Percentiles rank a stretch among this genome's conserved stretches.
Conservation (phyloP, 495 filamentous ascomycete species). For the Choiromyces venosus region DNA sequence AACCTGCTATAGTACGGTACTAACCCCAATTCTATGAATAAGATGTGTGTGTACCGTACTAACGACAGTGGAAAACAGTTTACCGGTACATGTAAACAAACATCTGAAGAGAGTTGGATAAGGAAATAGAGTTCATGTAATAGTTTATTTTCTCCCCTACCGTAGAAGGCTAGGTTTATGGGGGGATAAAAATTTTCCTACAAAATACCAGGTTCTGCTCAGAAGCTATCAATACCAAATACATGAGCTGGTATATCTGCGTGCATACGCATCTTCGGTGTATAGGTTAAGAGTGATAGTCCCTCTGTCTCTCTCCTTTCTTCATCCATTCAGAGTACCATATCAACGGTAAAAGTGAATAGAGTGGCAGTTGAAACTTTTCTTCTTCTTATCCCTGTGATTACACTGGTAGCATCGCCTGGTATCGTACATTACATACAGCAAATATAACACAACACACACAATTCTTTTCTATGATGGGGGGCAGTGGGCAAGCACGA, state of each 20-base stretch:
- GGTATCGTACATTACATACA: constrained; percentile 42
- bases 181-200: too few relatives aligned
- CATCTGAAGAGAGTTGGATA: neutral
- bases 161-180: neutral
- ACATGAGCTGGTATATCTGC: neutral
- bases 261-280: neutral
- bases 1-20: constrained; percentile 11
- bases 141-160: neutral
- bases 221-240: neutral
- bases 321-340: neutral
- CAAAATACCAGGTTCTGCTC: neutral
- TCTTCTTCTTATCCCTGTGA: constrained; percentile 18
- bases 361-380: constrained; percentile 19
- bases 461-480: constrained; percentile 14
- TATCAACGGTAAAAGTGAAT: neutral
- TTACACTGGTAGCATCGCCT: constrained; percentile 40
- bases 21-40: constrained; percentile 24
- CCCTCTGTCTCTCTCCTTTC: neutral
- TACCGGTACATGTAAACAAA: neutral
- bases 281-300: neutral
- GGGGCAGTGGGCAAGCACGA: constrained; percentile 5
- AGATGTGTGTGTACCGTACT: neutral
- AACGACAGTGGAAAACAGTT: neutral
- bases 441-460: constrained; percentile 33
- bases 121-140: too few relatives aligned